These are phyloP conservation scores for Penicillium fimorum DNA, from an alignment of 495 filamentous ascomycete species.

Conservation along the genomic window DNA sequence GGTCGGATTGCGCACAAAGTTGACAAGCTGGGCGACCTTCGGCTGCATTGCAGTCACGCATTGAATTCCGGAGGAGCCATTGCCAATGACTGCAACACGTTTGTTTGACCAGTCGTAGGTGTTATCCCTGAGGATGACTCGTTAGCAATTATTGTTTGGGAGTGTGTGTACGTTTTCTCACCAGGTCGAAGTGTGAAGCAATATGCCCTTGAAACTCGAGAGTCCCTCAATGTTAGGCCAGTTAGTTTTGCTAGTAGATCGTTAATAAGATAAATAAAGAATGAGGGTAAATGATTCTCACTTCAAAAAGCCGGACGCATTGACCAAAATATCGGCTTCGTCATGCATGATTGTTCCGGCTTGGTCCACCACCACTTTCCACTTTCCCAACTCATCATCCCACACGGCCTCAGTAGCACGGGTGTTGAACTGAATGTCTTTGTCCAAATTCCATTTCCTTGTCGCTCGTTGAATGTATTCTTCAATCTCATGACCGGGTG, in stretches of 20 bases:
- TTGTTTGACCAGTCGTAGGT: constrained; percentile 44
- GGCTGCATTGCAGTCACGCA: constrained; percentile 54
- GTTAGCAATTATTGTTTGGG: too few species aligned
- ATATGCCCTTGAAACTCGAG: constrained; percentile 43
- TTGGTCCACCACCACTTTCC: constrained; percentile 44
- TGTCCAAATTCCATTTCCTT: constrained; percentile 52
- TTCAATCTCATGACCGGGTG: constrained; percentile 55
- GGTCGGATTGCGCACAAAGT: constrained; percentile 29
- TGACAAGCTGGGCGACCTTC: constrained; percentile 29
- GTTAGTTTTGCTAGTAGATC: constrained; percentile 25
- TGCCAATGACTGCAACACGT: constrained; percentile 50
- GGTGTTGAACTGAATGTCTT: constrained; percentile 43
- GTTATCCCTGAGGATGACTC: constrained; percentile 23
- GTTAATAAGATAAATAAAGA: neutral
- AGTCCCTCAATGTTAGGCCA: constrained; percentile 53
- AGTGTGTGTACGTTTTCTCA: neutral
- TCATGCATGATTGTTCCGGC: constrained; percentile 8
- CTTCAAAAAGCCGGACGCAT: constrained; percentile 50
- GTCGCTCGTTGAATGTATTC: constrained; percentile 55
- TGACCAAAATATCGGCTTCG: constrained; percentile 44
- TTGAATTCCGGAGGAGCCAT: constrained; percentile 49
- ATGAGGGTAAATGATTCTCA: neutral
- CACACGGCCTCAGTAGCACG: constrained; percentile 46
- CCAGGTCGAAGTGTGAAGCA: constrained; percentile 51
- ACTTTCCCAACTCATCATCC: constrained; percentile 45